Percentiles rank a stretch among this genome's conserved stretches.
These are phyloP conservation scores for Syzygium aromaticum DNA, from an alignment of 345 rosid genomes.

Conservation along the genomic window DNA sequence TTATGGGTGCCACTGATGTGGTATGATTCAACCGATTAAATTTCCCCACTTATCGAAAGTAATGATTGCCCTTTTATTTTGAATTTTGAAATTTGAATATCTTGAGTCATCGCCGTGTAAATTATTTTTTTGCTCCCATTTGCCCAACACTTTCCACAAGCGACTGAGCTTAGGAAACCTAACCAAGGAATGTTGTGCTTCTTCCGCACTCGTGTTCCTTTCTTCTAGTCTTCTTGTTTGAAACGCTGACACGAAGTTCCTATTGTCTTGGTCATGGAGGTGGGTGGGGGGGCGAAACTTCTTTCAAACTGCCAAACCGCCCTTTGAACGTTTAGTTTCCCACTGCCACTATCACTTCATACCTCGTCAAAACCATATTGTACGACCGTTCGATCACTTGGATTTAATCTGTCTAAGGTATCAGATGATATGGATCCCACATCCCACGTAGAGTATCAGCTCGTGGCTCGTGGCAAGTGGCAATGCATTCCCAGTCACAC, in stretches of 20 bases:
- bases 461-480: not conserved
- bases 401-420: not conserved
- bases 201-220: not conserved
- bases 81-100: not conserved
- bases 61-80: not conserved
- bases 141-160: not conserved
- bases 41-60: not conserved
- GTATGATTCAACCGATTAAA: not conserved
- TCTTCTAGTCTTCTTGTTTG: not conserved
- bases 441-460: not conserved
- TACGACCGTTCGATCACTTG: not conserved
- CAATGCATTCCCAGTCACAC: not conserved
- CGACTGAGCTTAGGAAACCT: not conserved
- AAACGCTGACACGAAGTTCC: not conserved
- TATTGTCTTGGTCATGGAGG: not conserved
- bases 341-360: not conserved
- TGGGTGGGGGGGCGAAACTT: not conserved
- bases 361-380: not conserved
- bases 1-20: not conserved
- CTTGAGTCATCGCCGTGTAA: not conserved
- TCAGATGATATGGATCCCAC: not conserved
- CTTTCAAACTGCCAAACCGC: not conserved
- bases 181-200: not conserved
- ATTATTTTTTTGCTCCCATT: not conserved
- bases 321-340: not conserved